Percentiles rank a stretch among this genome's conserved stretches.
phyloP scores from a whole-genome alignment of 148 eudicot genomes.

The Amaranthus palmeri region DNA sequence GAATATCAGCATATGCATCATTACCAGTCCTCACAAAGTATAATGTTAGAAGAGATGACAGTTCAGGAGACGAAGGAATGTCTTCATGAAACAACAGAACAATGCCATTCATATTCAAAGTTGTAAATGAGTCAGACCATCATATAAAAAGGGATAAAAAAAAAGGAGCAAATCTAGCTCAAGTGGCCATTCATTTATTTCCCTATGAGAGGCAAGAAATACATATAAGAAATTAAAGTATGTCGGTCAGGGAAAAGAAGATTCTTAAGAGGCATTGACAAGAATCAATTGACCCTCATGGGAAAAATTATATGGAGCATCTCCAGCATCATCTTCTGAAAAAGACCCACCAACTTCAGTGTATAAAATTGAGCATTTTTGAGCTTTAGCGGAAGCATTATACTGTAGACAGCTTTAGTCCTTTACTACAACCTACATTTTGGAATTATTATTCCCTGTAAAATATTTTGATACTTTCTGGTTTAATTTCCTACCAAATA shows the following conservation, averaged over 20 bases:
- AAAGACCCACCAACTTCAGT: conserved; percentile 12
- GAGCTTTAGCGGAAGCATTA: conserved; percentile 18
- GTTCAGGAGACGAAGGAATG: conserved; percentile 59
- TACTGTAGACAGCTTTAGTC: conserved; percentile 19
- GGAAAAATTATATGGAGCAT: conserved; percentile 3
- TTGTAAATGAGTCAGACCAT: conserved; percentile 6
- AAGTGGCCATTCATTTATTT: background rate
- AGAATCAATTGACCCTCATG: background rate
- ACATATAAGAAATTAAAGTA: too few species aligned
- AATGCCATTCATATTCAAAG: background rate
- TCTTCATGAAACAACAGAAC: conserved; percentile 36
- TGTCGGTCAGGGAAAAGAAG: too few species aligned
- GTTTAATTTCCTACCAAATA: conserved; percentile 5
- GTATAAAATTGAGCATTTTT: conserved; percentile 11
- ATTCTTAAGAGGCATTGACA: background rate
- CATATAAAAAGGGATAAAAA: background rate
- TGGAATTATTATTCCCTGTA: conserved; percentile 16
- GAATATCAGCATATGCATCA: conserved; percentile 60
- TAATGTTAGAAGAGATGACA: conserved; percentile 38
- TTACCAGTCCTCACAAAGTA: conserved; percentile 54
- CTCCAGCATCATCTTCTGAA: background rate
- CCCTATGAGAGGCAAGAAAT: background rate
- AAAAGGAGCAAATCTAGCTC: background rate
- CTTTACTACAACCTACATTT: conserved; percentile 6
- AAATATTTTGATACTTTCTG: conserved; percentile 5